These are phyloP conservation scores for Oleoguttula mirabilis DNA, from an alignment of 495 filamentous ascomycete species.

Conservation along the genomic window DNA sequence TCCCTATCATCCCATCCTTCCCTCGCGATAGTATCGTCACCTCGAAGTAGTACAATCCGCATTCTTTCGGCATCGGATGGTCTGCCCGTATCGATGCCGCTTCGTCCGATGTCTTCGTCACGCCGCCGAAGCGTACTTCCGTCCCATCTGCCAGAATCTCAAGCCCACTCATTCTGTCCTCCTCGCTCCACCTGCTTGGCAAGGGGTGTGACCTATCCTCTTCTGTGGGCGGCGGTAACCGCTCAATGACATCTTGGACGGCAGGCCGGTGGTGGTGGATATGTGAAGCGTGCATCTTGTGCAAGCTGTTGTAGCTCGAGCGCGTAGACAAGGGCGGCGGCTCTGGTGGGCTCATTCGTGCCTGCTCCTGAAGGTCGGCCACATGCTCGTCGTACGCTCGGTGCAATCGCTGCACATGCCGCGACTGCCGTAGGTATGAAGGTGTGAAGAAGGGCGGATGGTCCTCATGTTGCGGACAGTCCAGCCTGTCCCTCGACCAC, in stretches of 20 bases:
- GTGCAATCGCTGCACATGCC: constrained; percentile 62
- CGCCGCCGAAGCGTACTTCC: constrained; percentile 64
- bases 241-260: constrained; percentile 76
- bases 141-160: constrained; percentile 65
- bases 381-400: constrained; percentile 53
- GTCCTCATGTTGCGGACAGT: constrained; percentile 23
- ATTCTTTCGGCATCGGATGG: constrained; percentile 79
- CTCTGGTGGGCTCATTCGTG: constrained; percentile 24
- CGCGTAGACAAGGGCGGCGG: constrained; percentile 47
- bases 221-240: constrained; percentile 46
- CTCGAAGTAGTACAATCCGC: constrained; percentile 95
- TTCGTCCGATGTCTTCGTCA: constrained; percentile 56
- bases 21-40: constrained; percentile 72
- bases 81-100: constrained; percentile 77
- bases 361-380: constrained; percentile 23
- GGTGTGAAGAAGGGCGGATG: constrained; percentile 54
- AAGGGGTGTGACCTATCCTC: constrained; percentile 50
- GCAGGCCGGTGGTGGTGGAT: constrained; percentile 37
- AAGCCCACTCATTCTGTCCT: constrained; percentile 59
- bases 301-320: constrained; percentile 50
- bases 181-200: constrained; percentile 70
- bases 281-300: constrained; percentile 59
- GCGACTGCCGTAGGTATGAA: constrained; percentile 68
- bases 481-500: constrained; percentile 1
- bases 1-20: constrained; percentile 76